A percentile compares a stretch with the other conserved stretches of the same genome.
Evolutionary conservation across 202 grass and related monocot genomes (phyloP).

Genomic region (Schoenoplectus triqueter): DNA sequence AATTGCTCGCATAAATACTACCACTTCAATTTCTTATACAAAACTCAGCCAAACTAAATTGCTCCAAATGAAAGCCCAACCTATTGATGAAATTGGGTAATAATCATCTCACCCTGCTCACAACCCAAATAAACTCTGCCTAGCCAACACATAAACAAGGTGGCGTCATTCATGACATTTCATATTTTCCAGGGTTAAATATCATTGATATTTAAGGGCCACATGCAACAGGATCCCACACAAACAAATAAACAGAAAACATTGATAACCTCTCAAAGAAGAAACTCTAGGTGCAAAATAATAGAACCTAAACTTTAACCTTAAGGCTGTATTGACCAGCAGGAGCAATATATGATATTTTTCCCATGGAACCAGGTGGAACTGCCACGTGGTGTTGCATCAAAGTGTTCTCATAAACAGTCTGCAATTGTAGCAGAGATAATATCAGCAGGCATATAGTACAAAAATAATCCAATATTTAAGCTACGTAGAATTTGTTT

Average conservation of each 20-base stretch:
- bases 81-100: not conserved
- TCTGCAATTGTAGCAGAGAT: constrained; percentile 43
- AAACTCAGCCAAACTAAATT: too few relatives aligned
- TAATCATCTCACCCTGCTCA: not conserved
- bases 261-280: constrained; percentile 2
- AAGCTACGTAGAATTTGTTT: not conserved
- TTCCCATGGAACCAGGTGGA: constrained; percentile 84
- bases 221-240: not conserved
- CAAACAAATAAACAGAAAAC: constrained; percentile 35
- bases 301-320: constrained; percentile 48
- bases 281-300: not conserved
- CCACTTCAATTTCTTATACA: too few relatives aligned
- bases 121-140: not conserved
- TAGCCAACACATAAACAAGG: not conserved
- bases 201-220: not conserved
- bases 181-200: not conserved
- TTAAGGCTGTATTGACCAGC: constrained; percentile 82
- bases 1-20: too few relatives aligned
- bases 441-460: constrained; percentile 33
- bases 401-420: constrained; percentile 74
- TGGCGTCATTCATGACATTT: not conserved
- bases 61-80: not conserved
- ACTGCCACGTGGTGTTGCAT: constrained; percentile 75
- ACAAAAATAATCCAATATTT: not conserved
- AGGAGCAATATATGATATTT: constrained; percentile 67